Percentiles rank a stretch among this genome's conserved stretches.
These are phyloP conservation scores for Mycena citricolor DNA, from an alignment of 1,284 basidiomycete species.

Conservation along the genomic window DNA sequence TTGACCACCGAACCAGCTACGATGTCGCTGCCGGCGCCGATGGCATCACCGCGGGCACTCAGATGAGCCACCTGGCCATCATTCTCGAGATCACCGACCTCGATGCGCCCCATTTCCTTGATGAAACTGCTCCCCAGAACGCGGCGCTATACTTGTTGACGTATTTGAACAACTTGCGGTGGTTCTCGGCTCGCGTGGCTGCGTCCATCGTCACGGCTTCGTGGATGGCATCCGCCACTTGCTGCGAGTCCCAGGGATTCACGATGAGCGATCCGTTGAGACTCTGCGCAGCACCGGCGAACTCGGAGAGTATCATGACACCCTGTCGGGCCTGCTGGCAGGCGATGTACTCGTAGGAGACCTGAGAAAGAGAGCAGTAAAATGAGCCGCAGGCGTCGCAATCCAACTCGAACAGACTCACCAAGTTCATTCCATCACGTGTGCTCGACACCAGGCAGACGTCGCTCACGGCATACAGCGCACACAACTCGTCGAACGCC, in stretches of 20 bases:
- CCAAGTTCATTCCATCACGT: conserved; percentile 98
- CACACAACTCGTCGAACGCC: conserved; percentile 93
- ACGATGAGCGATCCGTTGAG: conserved; percentile 92
- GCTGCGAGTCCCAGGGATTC: conserved; percentile 95
- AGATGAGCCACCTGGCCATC: conserved; percentile 41
- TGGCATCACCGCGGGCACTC: conserved; percentile 33
- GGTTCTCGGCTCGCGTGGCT: conserved; percentile 83
- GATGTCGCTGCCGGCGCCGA: conserved; percentile 31
- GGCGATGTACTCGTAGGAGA: conserved; percentile 99
- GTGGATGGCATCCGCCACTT: conserved; percentile 94
- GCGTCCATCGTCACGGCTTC: conserved; percentile 89
- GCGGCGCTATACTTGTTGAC: conserved; percentile 92
- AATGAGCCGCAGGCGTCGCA: too few species aligned
- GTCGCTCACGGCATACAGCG: conserved; percentile 94
- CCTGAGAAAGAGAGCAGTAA: conserved; percentile 54
- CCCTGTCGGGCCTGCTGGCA: conserved; percentile 92
- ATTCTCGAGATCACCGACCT: conserved; percentile 41
- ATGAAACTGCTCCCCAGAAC: conserved; percentile 91
- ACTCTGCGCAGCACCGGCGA: conserved; percentile 96
- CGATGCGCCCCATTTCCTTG: conserved; percentile 72
- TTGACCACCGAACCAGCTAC: conserved; percentile 36
- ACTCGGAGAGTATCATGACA: conserved; percentile 97
- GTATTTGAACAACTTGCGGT: conserved; percentile 94
- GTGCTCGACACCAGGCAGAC: conserved; percentile 96
- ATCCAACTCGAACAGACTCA: conserved; percentile 52